These are phyloP conservation scores for Mortierella sp. DNA, from an alignment of 371 early-diverging fungal species.

Conservation along the genomic window DNA sequence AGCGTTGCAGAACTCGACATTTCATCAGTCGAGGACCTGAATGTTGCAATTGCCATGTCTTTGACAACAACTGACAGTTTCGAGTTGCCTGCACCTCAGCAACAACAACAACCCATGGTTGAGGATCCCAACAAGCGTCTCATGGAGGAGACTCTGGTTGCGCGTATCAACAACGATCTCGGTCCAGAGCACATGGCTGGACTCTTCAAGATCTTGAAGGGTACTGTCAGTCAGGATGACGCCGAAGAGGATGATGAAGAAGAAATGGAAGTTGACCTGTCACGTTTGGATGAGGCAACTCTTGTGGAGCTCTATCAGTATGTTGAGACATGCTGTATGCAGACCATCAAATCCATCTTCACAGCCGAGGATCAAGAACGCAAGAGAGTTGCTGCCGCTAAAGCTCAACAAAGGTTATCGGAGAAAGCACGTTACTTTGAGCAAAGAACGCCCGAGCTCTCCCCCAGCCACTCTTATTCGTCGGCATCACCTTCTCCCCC, in stretches of 20 bases:
- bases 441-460: constrained; percentile 49
- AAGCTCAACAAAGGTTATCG: constrained; percentile 25
- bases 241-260: constrained; percentile 35
- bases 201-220: constrained; percentile 46
- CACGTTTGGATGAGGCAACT: constrained; percentile 42
- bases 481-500: constrained; percentile 51
- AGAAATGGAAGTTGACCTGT: constrained; percentile 49
- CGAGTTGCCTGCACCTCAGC: constrained; percentile 2
- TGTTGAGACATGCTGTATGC: constrained; percentile 48
- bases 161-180: constrained; percentile 50
- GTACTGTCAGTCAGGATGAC: constrained; percentile 13
- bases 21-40: constrained; percentile 14
- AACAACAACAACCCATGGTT: not conserved
- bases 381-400: constrained; percentile 21
- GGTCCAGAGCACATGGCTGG: constrained; percentile 52
- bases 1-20: constrained; percentile 3
- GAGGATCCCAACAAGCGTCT: constrained; percentile 50
- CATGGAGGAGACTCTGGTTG: constrained; percentile 50
- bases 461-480: constrained; percentile 31
- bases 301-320: constrained; percentile 54
- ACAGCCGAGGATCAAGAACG: constrained; percentile 41
- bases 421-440: constrained; percentile 13
- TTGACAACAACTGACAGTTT: not conserved
- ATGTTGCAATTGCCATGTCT: constrained; percentile 1
- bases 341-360: constrained; percentile 39